Evolutionary conservation across 2,329 filamentous ascomycete genomes (phyloP), one percentile per base, ranked within the genome.

Genomic region (Diplodia sapinea): DNA sequence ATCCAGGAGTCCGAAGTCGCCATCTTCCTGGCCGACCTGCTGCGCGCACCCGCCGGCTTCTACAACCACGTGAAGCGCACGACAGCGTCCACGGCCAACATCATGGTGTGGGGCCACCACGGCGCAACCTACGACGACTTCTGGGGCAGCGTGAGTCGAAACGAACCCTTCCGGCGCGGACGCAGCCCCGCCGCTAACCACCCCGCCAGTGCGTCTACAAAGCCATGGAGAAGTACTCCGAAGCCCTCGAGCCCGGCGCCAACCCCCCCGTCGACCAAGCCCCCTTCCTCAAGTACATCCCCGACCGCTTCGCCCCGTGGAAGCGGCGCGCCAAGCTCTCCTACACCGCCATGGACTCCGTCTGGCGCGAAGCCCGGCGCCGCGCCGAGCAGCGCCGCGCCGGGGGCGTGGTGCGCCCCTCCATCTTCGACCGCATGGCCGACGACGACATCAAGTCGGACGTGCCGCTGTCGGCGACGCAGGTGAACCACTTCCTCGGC

Each of bases 181-280:
- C 3, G 12, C 4, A 12, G 36, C 6, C 9, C 5, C 31, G 31
- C 36, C 36, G 15, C 40, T 43, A 17, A 43, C 40, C 15, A n/a
- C n/a, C 7, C 4, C 17, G 5, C 13, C 40, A 43, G 40, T 43
- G 40, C 40, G 40, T 82, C 26, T 81, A 81, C 69, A 68, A 76
- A 6, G 65, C 81, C 11, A 79, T 82, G 78, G 77, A 81, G 55
- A 71, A 76, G 15, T 82, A 77, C 77, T 78, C 78, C 8, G 70
- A 76, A 36, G 74, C 82, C 1, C 75, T 82, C 71, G 83, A 84
- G 69, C 74, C 77, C 0, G 83, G 82, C 4, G 79, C 78, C 15
- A 84, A 81, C 1, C 82, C 83, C 0, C 83, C 83, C 0, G 79
- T 84, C 2, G 83, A 85, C 52, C 73, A 80, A 20, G 81, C 81